phyloP scores from a whole-genome alignment of 495 filamentous ascomycete species.

The Trypethelium eluteriae region DNA sequence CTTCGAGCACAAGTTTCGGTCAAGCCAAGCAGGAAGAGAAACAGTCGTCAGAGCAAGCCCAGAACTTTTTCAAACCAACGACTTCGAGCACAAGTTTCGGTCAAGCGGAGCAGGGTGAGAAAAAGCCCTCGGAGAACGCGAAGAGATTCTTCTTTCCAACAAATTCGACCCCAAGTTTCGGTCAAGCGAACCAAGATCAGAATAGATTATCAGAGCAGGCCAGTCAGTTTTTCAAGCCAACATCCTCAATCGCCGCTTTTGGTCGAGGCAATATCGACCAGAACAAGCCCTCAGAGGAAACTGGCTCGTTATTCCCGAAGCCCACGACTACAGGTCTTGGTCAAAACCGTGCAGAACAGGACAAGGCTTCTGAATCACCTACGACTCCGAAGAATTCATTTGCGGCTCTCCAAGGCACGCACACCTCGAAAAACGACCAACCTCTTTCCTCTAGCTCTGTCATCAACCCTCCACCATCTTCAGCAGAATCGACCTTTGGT shows the following conservation, averaged over 20 bases:
- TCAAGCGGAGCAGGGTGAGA: not conserved
- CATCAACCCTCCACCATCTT: no score
- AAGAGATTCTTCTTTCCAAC: not conserved
- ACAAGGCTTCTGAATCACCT: no score
- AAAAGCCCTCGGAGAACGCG: not conserved
- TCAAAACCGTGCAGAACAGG: no score
- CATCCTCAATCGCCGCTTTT: not conserved
- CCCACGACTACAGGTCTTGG: no score
- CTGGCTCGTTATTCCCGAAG: no score
- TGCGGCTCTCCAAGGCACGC: no score
- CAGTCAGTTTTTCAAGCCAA: not conserved
- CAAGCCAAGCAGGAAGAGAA: slow-evolving; percentile 4
- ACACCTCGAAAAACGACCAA: no score
- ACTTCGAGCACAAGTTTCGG: not conserved
- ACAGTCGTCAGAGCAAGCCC: not conserved
- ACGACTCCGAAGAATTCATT: no score
- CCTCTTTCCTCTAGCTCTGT: no score
- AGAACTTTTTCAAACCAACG: not conserved
- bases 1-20: not conserved
- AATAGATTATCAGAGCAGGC: not conserved
- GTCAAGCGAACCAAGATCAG: not conserved
- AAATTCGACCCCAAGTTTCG: not conserved
- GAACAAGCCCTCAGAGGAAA: no score
- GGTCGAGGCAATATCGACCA: no score
- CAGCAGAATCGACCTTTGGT: not conserved